phyloP scores from a whole-genome alignment of 2,329 filamentous ascomycete genomes.

The Phialemoniopsis sp. region DNA sequence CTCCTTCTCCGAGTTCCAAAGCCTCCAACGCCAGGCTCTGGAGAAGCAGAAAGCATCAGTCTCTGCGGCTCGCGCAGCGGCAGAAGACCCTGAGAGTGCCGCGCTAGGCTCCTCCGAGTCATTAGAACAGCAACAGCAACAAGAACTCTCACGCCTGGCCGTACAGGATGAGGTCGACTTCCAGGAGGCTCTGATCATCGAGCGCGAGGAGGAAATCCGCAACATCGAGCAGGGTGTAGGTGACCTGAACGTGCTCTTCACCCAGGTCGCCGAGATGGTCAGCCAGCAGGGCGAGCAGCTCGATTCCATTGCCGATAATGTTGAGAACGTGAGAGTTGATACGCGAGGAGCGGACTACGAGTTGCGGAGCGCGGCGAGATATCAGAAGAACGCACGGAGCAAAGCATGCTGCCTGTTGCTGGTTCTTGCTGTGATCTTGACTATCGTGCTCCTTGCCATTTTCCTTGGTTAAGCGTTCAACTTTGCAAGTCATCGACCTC shows the following conservation, averaged over 20 bases:
- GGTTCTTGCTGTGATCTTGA: constrained; percentile 82
- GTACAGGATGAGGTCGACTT: constrained; percentile 96
- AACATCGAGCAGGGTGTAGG: constrained; percentile 96
- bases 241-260: constrained; percentile 93
- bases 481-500: too few species aligned
- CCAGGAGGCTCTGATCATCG: constrained; percentile 90
- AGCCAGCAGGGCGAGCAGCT: constrained; percentile 88
- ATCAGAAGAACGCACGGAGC: constrained; percentile 92
- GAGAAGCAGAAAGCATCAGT: constrained; percentile 91
- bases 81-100: constrained; percentile 50
- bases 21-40: constrained; percentile 81
- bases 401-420: constrained; percentile 91
- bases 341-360: constrained; percentile 84
- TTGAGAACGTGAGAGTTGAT: constrained; percentile 76
- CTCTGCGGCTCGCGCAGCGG: constrained; percentile 73
- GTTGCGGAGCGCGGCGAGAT: constrained; percentile 77
- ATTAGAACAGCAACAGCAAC: constrained; percentile 60
- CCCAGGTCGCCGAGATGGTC: constrained; percentile 97
- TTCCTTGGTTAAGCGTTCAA: constrained; percentile 59
- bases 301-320: constrained; percentile 83
- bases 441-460: constrained; percentile 84
- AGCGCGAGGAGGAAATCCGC: constrained; percentile 94
- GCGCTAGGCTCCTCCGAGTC: constrained; percentile 26
- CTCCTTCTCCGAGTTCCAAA: constrained; percentile 86
- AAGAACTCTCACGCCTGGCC: constrained; percentile 77